Evolutionary conservation across 345 rosid species (phyloP), one percentile per base, ranked within the genome.

Genomic region (Moringa oleifera): DNA sequence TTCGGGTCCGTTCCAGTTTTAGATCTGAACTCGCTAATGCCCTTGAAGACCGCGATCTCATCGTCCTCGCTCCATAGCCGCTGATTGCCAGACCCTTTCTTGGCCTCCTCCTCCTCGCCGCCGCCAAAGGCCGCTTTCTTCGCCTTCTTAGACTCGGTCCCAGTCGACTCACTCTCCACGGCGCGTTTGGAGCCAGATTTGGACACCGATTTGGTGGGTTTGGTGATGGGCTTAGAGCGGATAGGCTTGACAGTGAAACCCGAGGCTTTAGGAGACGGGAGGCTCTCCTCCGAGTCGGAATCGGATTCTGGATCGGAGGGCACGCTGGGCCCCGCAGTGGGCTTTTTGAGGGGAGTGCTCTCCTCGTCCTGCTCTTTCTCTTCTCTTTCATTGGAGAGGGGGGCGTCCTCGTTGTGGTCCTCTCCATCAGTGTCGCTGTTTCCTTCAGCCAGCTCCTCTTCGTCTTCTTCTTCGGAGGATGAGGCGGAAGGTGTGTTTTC

Each of bases 61-160:
- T 84, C 86, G 17, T 71, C 83, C 23, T 75, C 86, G 19, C 71
- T 77, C 82, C 80, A 84, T 5, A 81, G 25, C 23, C 84, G 75
- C 17, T 75, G 75, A 36, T 61, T 41, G 21, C 53, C 62, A 4
- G 68, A 53, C 19, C 71, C 68, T 59, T 63, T 75, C 23, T 54
- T 45, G 1, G 51, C 65, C 18, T 65, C 65, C 5, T 52, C 73
- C 7, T 1, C 56, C 47, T 57, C 73, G 36, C n/a, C 68, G 45
- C 18, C 65, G 23, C 24, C 67, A 18, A 53, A 57, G 20, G 62
- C 23, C 6, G 20, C 25, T 16, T 58, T 37, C 69, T 66, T 78
- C 15, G 45, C 57, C 63, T 57, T 66, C 18, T n/a, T 61, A 0
- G 50, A 9, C 0, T 33, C 37, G 9, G 60, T 23, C 18, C 23